Conservation (phyloP, 345 rosid genomes). For the Capsella bursapastoris region DNA sequence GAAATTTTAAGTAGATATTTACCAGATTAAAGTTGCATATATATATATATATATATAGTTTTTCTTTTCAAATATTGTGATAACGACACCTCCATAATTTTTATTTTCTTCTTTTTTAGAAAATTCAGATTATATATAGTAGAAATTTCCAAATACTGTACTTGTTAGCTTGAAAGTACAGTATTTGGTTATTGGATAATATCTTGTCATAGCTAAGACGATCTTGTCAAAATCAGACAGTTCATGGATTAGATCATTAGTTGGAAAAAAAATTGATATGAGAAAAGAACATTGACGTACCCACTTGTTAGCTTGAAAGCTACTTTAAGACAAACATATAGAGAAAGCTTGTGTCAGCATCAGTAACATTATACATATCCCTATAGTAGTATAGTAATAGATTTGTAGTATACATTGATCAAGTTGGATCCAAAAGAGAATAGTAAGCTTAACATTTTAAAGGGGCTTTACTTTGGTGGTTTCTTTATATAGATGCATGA, state of each 20-base stretch:
- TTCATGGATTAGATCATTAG: slow-evolving; percentile 39
- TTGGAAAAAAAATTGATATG: slow-evolving; percentile 30
- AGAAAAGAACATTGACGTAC: slow-evolving; percentile 27
- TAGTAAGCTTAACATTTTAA: background rate
- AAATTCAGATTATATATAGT: slow-evolving; percentile 1
- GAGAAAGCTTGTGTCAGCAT: slow-evolving; percentile 22
- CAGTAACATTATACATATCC: slow-evolving; percentile 26
- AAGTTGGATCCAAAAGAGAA: background rate
- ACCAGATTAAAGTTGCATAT: background rate
- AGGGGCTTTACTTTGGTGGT: background rate
- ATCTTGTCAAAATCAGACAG: slow-evolving; percentile 47
- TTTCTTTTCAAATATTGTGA: background rate
- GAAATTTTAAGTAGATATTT: background rate
- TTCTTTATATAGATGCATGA: background rate
- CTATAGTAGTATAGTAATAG: slow-evolving; percentile 20
- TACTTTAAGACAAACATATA: slow-evolving; percentile 18
- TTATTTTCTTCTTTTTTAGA: background rate
- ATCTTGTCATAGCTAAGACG: slow-evolving; percentile 24
- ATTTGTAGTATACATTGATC: slow-evolving; percentile 21
- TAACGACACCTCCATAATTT: background rate
- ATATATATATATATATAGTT: too few species aligned
- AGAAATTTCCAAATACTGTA: background rate
- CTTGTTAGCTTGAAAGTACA: too few species aligned
- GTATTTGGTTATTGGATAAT: slow-evolving; percentile 42
- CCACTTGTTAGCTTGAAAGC: slow-evolving; percentile 41